Base-by-base conservation (phyloP, 2,329 filamentous ascomycete species). In the Rhinocladiella mackenziei region DNA sequence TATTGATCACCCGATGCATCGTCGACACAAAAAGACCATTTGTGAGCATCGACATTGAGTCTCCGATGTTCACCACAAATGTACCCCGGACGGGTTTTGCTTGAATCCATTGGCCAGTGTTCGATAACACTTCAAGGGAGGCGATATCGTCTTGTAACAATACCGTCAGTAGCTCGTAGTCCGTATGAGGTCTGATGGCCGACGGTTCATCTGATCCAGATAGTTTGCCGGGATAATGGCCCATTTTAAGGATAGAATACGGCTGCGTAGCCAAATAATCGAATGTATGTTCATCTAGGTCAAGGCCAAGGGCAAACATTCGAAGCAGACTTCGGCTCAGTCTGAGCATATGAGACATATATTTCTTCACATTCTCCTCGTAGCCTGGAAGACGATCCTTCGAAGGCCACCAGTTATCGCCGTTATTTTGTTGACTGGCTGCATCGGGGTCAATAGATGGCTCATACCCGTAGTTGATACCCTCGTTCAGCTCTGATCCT, bases 241-340 rank as follows among this genome's bases (percentile, higher is more conserved):
- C 65, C 51, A 69, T 68, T 1, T 70, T 66, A 1, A 61, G 63
- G 39, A 69, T 65, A 1, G 66, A 62, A 1, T 64, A 76, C 0
- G 78, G 78, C 50, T 74, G 69, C 0, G 67, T 71, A 15, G 73
- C 70, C 37, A 77, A 72, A 4, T 63, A 61, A 45, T 80, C 76
- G 55, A 81, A 80, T 39, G 73, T 72, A 23, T 69, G 56, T 54
- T 81, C 77, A 0, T 70, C 65, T 3, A 81, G 61, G 8, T 69
- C 68, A 2, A 81, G 65, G 5, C 72, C 73, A 2, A 82, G 64
- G 0, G 78, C 77, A 53, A 82, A 78, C 6, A 71, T 62, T 6
- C 67, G 64, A 1, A 76, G 69, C 28, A 81, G 57, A 22, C 65
- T 67, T 20, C 78, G 67, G 1, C 76, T 71, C 1, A 81, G 63